These are phyloP conservation scores for Phylloporus sp. DNA, from an alignment of 768 basidiomycete species.

Conservation along the genomic window DNA sequence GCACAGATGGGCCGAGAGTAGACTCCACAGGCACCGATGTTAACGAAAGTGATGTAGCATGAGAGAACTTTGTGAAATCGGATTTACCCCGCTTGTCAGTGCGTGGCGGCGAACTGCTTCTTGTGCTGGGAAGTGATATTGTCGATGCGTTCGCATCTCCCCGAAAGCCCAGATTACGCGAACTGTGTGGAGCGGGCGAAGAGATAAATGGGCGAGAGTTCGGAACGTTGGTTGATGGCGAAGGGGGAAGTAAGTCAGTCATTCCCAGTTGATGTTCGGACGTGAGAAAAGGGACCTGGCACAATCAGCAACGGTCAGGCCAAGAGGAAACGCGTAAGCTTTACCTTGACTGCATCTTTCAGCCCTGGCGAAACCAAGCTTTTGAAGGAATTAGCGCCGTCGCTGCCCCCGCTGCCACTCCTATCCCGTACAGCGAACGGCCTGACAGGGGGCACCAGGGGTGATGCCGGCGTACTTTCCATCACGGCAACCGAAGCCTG, in stretches of 20 bases:
- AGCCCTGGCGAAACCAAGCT: constrained; percentile 49
- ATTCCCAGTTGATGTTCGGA: constrained; percentile 68
- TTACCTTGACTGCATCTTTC: constrained; percentile 71
- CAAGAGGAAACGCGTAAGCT: background rate
- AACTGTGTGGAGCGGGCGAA: constrained; percentile 37
- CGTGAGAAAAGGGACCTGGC: constrained; percentile 59
- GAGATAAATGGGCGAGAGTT: constrained; percentile 34
- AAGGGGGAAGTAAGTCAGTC: constrained; percentile 68
- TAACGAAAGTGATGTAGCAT: constrained; percentile 31
- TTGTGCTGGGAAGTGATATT: constrained; percentile 38
- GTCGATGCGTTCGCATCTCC: constrained; percentile 36
- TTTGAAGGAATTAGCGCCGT: constrained; percentile 26
- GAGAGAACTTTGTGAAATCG: constrained; percentile 24
- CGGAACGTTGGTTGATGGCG: constrained; percentile 48
- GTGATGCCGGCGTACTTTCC: constrained; percentile 39
- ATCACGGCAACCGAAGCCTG: constrained; percentile 52
- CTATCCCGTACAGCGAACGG: constrained; percentile 46
- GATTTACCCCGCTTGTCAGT: constrained; percentile 19
- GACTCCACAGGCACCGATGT: constrained; percentile 29
- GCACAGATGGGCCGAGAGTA: constrained; percentile 43
- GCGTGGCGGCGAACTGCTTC: constrained; percentile 26
- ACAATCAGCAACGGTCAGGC: constrained; percentile 1
- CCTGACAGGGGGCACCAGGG: constrained; percentile 40
- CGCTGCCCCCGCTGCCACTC: constrained; percentile 41
- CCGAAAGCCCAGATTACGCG: constrained; percentile 20